Evolutionary conservation across 257 asterid genomes (phyloP), one percentile per base, ranked within the genome.

Genomic region (Gardenia jasminoides): DNA sequence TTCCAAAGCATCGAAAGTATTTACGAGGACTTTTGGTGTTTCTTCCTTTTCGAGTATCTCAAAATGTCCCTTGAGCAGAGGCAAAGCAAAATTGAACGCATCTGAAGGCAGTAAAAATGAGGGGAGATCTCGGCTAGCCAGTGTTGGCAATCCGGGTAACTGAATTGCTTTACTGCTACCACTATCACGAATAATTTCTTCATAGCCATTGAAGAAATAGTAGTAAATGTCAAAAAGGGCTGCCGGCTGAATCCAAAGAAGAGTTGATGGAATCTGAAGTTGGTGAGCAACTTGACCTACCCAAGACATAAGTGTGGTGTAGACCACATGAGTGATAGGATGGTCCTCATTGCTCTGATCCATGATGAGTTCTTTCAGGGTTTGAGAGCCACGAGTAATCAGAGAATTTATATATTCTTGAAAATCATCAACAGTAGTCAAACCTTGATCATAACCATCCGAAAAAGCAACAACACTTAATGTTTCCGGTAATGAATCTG

Each of bases 1-100:
- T 16, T 89, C 93, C 66, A 89, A 59, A 3, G 36, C 83, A n/a
- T 87, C 82, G 66, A 86, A 87, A 0, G 89, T 82, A 80, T 89
- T 89, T 36, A 89, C 62, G 0, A 93, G 86, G 22, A 90, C 81
- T 48, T 52, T 87, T 0, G 93, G 91, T 19, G 74, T 85, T 0
- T 77, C 22, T 41, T 89, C 84, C 0, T 30, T 65, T 0, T 88
- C 89, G 1, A 91, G 33, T 0, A 26, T 7, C 1, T 88, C 88
- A 7, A 93, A 16, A 54, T 88, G 93, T 61, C 88, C 89, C 73
- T 82, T 88, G 31, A 91, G 77, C 3, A 75, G 0, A 0, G 80
- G 79, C 6, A 91, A 84, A 4, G 62, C 80, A 28, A 77, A 82
- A n/a, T 13, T 50, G 26, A 78, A 4, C 6, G 10, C 24, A 10